Percentiles rank a stretch among this genome's conserved stretches.
Evolutionary conservation across 2,329 filamentous ascomycete species (phyloP).

Genomic region (Diaporthe helianthi): DNA sequence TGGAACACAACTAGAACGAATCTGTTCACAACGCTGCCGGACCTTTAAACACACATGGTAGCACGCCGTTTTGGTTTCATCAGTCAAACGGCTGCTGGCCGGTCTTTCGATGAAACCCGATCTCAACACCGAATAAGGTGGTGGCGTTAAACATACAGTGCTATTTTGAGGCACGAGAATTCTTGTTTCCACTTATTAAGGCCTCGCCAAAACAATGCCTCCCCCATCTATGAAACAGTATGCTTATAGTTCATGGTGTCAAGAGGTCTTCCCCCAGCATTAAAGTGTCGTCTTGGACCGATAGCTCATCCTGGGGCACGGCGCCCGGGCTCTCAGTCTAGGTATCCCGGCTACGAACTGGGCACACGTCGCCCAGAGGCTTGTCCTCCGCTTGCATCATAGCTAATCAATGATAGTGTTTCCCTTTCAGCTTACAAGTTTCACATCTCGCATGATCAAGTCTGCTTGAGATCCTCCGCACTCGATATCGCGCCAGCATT

Average conservation of each 20-base stretch:
- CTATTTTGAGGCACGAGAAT: not conserved
- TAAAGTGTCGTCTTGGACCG: constrained; percentile 11
- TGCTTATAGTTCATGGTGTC: constrained; percentile 2
- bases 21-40: not conserved
- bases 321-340: not conserved
- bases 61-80: constrained; percentile 1
- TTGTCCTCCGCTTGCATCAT: not conserved
- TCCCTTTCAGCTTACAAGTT: constrained; percentile 13
- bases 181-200: constrained; percentile 12
- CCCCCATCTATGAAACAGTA: constrained; percentile 1
- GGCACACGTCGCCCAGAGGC: not conserved
- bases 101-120: not conserved
- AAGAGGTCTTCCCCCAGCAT: not conserved
- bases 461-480: not conserved
- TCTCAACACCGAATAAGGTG: not conserved
- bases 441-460: constrained; percentile 23
- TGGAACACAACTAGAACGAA: not conserved
- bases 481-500: not conserved
- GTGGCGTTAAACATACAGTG: not conserved
- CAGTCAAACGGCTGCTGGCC: not conserved
- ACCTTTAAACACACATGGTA: not conserved
- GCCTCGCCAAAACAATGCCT: constrained; percentile 15
- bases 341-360: constrained; percentile 1
- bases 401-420: constrained; percentile 15
- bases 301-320: not conserved